Evolutionary conservation across 768 basidiomycete genomes (phyloP), one percentile per base, ranked within the genome.

Genomic region (Rubroboletus pulcherrimus): DNA sequence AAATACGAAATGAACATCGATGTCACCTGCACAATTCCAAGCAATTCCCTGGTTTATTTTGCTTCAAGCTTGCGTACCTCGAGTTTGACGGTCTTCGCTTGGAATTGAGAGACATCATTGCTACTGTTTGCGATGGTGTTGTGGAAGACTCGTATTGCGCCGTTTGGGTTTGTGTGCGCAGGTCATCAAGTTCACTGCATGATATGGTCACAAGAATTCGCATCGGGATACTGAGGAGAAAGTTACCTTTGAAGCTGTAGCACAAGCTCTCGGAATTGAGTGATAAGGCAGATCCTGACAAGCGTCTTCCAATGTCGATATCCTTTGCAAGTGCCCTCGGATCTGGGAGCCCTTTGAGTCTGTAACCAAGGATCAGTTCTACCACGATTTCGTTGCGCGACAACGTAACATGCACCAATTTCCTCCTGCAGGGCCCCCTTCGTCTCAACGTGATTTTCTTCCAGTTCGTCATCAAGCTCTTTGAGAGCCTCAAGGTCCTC

Each of bases 401-500:
- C 9, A 51, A 21, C 30, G 47, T n/a, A n/a, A 15, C n/a, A 66
- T 82, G 43, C 46, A 94, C 94, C 89, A 43, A 98, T 79, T 47
- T 98, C 96, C 43, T 90, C 91, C 63, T 93, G 86, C 55, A 99
- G 73, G 24, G 86, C 82, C 68, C 91, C 93, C 74, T 98, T 96
- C 0, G 93, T 91, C 71, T 97, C 96, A 2, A 91, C 68, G 59
- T 98, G 96, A 63, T 92, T 94, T 72, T 98, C 95, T 71, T 98
- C 97, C 3, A 99, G 81, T 73, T 99, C 97, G 58, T 99, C 96
- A 53, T 89, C 93, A 45, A 99, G 86, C 65, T 98, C 97, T 67
- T 95, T 91, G 40, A 99, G 82, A 11, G 94, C 85, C 67, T 99
- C 97, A 4, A 98, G 83, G 64, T 99, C 97, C 69, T 98, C 96